These are phyloP conservation scores for Colletotrichum noveboracense DNA, from an alignment of 2,329 filamentous ascomycete species.

Conservation along the genomic window DNA sequence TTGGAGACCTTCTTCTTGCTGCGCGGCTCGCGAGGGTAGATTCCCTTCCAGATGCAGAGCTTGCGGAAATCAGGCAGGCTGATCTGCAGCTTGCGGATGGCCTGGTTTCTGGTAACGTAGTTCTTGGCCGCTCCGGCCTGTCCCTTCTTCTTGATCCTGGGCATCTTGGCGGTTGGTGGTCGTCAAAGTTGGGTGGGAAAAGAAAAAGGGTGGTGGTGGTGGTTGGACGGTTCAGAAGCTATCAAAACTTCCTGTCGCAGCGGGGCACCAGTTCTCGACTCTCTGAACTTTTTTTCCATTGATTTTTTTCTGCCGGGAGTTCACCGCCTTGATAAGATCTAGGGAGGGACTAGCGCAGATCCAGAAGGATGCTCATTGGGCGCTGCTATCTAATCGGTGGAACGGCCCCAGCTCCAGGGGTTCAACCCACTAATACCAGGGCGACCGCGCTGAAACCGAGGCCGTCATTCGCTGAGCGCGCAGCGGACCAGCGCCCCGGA, in stretches of 20 bases:
- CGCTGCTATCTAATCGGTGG: constrained; percentile 8
- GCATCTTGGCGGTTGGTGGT: constrained; percentile 53
- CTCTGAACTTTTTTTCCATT: constrained; percentile 33
- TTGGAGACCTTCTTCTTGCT: constrained; percentile 97
- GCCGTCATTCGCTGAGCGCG: constrained; percentile 1
- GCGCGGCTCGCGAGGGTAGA: constrained; percentile 95
- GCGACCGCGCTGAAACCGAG: neutral
- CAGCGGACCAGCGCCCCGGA: constrained; percentile 2
- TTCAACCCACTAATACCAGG: constrained; percentile 13
- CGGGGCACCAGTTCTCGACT: constrained; percentile 35
- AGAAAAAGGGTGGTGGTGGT: neutral
- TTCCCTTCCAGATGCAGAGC: constrained; percentile 99
- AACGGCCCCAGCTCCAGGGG: constrained; percentile 11
- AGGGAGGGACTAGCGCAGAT: neutral
- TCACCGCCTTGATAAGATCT: constrained; percentile 21
- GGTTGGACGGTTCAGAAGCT: constrained; percentile 18
- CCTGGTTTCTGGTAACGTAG: constrained; percentile 96
- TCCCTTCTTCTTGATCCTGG: constrained; percentile 89
- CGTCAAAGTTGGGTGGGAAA: constrained; percentile 14
- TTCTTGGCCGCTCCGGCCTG: constrained; percentile 94
- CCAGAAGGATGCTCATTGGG: neutral
- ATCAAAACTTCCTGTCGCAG: constrained; percentile 23
- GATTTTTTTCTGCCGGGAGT: constrained; percentile 24
- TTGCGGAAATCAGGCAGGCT: constrained; percentile 96
- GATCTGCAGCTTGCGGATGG: constrained; percentile 96